These are phyloP conservation scores for Schrenkiella parvula DNA, from an alignment of 345 rosid species.

Conservation along the genomic window DNA sequence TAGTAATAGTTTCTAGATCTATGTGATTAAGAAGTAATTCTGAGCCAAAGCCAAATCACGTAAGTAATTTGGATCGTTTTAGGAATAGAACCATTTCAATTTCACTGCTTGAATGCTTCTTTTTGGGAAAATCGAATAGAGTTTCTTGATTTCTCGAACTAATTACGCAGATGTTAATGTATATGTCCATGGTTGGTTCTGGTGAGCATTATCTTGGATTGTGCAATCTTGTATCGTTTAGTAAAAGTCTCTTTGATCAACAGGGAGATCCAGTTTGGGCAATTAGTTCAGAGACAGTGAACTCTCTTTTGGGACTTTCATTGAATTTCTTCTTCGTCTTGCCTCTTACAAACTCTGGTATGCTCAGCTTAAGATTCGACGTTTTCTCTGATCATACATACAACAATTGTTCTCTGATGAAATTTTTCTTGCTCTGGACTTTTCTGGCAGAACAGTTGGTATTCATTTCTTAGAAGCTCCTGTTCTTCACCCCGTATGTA, in stretches of 20 bases:
- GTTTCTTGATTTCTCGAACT: too few species aligned
- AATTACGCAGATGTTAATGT: too few species aligned
- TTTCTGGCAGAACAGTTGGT: slow-evolving; percentile 75
- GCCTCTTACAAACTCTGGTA: slow-evolving; percentile 78
- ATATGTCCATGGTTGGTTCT: too few species aligned
- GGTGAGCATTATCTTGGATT: not conserved
- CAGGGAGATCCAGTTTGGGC: slow-evolving; percentile 98
- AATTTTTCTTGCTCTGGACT: slow-evolving; percentile 11
- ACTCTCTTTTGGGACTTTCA: slow-evolving; percentile 71
- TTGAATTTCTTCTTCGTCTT: slow-evolving; percentile 89
- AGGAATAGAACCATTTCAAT: not conserved
- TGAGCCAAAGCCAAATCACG: not conserved
- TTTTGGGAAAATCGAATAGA: not conserved
- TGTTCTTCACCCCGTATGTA: slow-evolving; percentile 80
- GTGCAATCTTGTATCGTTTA: not conserved
- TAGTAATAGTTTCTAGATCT: not conserved
- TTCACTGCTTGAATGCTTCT: not conserved
- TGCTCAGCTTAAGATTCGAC: not conserved
- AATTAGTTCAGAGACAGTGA: slow-evolving; percentile 66
- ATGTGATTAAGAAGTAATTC: not conserved
- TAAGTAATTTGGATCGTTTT: too few species aligned
- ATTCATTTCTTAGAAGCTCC: slow-evolving; percentile 66
- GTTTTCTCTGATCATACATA: not conserved
- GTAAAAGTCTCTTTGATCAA: not conserved
- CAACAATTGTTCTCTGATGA: slow-evolving; percentile 16